phyloP scores from a whole-genome alignment of 257 asterid species.

The Plectranthus barbatus region DNA sequence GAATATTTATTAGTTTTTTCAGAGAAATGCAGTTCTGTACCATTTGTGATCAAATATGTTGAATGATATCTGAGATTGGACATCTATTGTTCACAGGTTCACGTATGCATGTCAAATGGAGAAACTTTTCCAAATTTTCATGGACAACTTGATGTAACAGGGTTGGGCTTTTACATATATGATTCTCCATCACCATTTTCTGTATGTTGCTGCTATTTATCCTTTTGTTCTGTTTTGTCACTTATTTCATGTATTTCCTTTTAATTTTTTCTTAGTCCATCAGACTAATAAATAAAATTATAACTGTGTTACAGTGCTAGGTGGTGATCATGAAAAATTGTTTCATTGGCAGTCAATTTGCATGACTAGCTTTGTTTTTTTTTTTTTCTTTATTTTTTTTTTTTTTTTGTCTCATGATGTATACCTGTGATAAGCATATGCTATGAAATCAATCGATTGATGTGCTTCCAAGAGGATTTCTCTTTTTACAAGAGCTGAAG shows the following conservation, averaged over 20 bases:
- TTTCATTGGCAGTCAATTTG: not conserved
- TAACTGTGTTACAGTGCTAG: not conserved
- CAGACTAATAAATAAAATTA: not conserved
- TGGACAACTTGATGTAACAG: slow-evolving; percentile 97
- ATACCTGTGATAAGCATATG: not conserved
- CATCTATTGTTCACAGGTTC: slow-evolving; percentile 55
- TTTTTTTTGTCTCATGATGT: not conserved
- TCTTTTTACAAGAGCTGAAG: not conserved
- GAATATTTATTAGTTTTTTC: not conserved
- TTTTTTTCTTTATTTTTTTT: too few relatives aligned
- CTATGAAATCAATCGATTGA: not conserved
- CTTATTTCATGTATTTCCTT: slow-evolving; percentile 1
- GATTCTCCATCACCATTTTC: slow-evolving; percentile 87
- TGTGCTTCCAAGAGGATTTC: not conserved
- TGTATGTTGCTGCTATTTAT: slow-evolving; percentile 37
- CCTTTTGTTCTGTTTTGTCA: not conserved
- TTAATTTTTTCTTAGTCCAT: not conserved
- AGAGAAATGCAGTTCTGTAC: not conserved
- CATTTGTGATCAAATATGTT: slow-evolving; percentile 2
- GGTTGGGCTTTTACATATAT: slow-evolving; percentile 74
- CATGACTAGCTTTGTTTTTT: not conserved
- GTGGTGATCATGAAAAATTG: slow-evolving; percentile 3
- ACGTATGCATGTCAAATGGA: slow-evolving; percentile 94
- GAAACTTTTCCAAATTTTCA: slow-evolving; percentile 94
- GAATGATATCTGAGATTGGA: slow-evolving; percentile 2